A percentile compares a stretch with the other conserved stretches of the same genome.
These are phyloP conservation scores for Meripilus lineatus DNA, from an alignment of 1,284 basidiomycete genomes.

Conservation along the genomic window DNA sequence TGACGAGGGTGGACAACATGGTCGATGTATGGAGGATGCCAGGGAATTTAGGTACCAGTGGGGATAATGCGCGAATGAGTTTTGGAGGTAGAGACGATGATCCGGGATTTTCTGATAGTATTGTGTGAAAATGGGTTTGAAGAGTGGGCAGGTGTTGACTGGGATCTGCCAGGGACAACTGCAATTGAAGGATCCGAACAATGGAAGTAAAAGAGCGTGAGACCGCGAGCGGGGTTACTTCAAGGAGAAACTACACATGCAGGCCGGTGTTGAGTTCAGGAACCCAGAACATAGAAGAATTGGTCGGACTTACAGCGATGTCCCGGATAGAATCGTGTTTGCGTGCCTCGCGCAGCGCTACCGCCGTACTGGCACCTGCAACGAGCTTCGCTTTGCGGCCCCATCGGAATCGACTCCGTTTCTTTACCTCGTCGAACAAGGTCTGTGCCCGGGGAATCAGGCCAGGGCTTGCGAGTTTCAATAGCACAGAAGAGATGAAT, in stretches of 20 bases:
- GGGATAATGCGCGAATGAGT: conserved; percentile 20
- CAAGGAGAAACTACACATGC: conserved; percentile 46
- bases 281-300: conserved; percentile 2
- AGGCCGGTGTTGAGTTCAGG: conserved; percentile 11
- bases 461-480: conserved; percentile 49
- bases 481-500: conserved; percentile 55
- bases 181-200: conserved; percentile 41
- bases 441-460: conserved; percentile 54
- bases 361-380: conserved; percentile 59
- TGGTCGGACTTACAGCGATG: conserved; percentile 46
- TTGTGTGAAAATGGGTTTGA: conserved; percentile 42
- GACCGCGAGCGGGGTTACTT: conserved; percentile 46
- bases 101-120: conserved; percentile 11
- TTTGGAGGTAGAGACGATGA: neutral
- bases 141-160: conserved; percentile 40
- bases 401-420: conserved; percentile 54
- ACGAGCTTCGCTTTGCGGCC: conserved; percentile 61
- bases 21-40: conserved; percentile 49
- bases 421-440: conserved; percentile 63
- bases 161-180: conserved; percentile 40
- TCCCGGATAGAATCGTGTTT: conserved; percentile 61
- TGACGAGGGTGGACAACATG: conserved; percentile 48
- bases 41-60: conserved; percentile 34
- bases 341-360: conserved; percentile 63
- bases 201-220: conserved; percentile 53